A percentile compares a stretch with the other conserved stretches of the same genome.
phyloP scores from a whole-genome alignment of 441 rosid genomes.

The Aleurites moluccanus region DNA sequence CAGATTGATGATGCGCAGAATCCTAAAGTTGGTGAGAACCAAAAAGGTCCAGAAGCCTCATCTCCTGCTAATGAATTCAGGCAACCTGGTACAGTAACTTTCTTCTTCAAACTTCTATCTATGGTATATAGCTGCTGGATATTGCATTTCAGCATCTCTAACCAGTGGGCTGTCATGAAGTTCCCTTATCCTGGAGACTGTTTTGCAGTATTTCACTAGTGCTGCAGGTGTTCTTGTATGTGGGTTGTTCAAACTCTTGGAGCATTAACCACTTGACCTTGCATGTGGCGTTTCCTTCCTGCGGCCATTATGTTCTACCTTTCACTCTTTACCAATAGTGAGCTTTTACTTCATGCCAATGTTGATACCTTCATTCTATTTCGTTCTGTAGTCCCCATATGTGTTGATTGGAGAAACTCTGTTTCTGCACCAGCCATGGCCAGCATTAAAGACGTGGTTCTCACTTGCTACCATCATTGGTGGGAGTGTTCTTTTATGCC shows the following conservation, averaged over 20 bases:
- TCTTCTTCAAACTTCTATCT: constrained; percentile 63
- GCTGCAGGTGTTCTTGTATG: constrained; percentile 44
- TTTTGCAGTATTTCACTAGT: constrained; percentile 58
- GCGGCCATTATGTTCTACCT: constrained; percentile 92
- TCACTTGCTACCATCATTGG: constrained; percentile 77
- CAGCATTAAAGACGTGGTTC: constrained; percentile 69
- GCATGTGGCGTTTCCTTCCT: constrained; percentile 92
- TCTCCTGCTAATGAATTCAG: constrained; percentile 25
- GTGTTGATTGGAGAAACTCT: constrained; percentile 92
- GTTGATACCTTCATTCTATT: constrained; percentile 95
- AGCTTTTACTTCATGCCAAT: constrained; percentile 94
- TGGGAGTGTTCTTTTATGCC: constrained; percentile 82
- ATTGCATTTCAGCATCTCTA: constrained; percentile 94
- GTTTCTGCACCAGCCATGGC: constrained; percentile 89
- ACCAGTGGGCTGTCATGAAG: constrained; percentile 96
- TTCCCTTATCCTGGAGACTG: constrained; percentile 99
- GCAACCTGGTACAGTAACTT: constrained; percentile 47
- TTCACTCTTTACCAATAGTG: constrained; percentile 92
- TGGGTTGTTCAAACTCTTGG: constrained; percentile 41
- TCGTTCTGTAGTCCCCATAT: constrained; percentile 87
- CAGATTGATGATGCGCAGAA: constrained; percentile 44
- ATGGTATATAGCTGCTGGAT: constrained; percentile 89
- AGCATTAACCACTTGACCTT: constrained; percentile 58
- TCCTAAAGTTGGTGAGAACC: constrained; percentile 27
- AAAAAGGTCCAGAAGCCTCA: constrained; percentile 25